Evolutionary conservation across 2,329 filamentous ascomycete genomes (phyloP), one percentile per base, ranked within the genome.

Genomic region (Calonectria honghensis): DNA sequence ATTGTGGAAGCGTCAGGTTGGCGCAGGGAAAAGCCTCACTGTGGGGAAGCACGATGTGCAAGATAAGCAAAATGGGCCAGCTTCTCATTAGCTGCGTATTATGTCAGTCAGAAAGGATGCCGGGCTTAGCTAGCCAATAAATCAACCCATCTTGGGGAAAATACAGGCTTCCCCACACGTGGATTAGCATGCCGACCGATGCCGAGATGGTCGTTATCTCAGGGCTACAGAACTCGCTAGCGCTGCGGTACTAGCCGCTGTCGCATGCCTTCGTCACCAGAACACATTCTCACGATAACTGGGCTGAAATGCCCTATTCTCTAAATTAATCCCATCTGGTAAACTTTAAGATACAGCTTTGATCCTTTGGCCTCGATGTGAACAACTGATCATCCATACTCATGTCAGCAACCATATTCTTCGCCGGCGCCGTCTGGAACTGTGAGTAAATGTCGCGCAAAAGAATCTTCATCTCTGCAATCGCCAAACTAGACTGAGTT

Each of bases 341-440:
- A n/a, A 78, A 78, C 57, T 69, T 76, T 13, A 78, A 31, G 5
- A 67, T 52, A 1, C 76, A 78, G 7, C 63, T 70, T 41, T 77
- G 76, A 29, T 72, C 76, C 16, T 78, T 78, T 9, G 77, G 77
- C 7, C 77, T 61, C 10, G 76, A 67, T 4, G 77, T 78, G 6
- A 78, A 75, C 6, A 78, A 66, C 39, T 78, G 77, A 20, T 78
- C 76, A 41, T 78, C 76, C 72, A 78, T 73, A 6, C 50, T 61
- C 77, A 78, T 78, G 1, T 73, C 64, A 2, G 59, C 71, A 18
- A 6, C 27, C 72, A 78, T 74, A 0, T 45, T 45, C 13, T 59
- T 37, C 0, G 70, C 74, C 0, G 76, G 74, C 0, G 14, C 29
- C 4, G 77, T 78, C 18, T 32, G 54, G 13, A 68, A 73, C 20